A percentile compares a stretch with the other conserved stretches of the same genome.
phyloP scores from a whole-genome alignment of 192 early-diverging fungal genomes.

The Backusella australiensis region DNA sequence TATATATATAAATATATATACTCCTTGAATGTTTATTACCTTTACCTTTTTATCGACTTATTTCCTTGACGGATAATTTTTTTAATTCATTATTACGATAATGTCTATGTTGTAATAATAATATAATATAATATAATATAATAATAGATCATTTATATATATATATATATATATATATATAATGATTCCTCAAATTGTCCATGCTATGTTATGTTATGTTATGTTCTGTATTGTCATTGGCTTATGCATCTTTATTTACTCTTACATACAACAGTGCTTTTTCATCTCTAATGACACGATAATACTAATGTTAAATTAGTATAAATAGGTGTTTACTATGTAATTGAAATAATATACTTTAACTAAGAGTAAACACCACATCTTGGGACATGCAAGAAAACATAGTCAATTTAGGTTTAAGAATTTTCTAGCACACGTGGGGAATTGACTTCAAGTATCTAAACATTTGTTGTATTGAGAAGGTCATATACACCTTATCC shows the following conservation, averaged over 20 bases:
- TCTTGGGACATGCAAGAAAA: neutral
- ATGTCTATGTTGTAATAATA: neutral
- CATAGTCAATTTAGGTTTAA: neutral
- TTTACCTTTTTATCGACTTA: neutral
- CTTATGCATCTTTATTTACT: neutral
- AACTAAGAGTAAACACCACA: neutral
- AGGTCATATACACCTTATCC: neutral
- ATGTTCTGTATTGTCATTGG: neutral
- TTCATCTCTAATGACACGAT: neutral
- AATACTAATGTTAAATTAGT: neutral
- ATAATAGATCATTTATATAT: neutral
- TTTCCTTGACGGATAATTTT: neutral
- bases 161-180: neutral
- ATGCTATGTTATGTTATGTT: neutral
- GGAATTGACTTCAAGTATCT: neutral
- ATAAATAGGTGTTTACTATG: neutral
- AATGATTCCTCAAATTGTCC: neutral
- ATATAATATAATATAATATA: neutral
- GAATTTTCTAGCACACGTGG: slow-evolving; percentile 1
- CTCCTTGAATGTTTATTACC: neutral
- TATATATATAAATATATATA: neutral
- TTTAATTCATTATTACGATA: neutral
- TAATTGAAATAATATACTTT: neutral
- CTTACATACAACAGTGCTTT: neutral
- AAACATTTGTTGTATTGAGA: neutral